Evolutionary conservation across 2,329 filamentous ascomycete genomes (phyloP).

Genomic region (Beauveria australis): DNA sequence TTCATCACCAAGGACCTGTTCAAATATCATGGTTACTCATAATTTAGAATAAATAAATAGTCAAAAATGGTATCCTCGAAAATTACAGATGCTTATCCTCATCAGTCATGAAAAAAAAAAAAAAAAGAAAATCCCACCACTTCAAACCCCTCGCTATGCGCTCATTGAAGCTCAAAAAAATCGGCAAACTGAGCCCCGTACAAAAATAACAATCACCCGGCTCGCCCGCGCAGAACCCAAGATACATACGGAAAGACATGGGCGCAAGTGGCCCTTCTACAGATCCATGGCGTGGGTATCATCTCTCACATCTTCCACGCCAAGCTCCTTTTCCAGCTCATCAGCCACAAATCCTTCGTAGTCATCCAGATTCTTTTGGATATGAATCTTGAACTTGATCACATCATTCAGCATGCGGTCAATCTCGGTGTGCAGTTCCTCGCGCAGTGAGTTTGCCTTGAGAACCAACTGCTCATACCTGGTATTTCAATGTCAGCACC

Average conservation of each 20-base stretch:
- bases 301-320: conserved; percentile 50
- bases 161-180: background rate
- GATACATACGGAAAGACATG: background rate
- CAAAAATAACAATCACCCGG: background rate
- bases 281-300: conserved; percentile 45
- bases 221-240: background rate
- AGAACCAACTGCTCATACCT: conserved; percentile 91
- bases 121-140: background rate
- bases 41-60: background rate
- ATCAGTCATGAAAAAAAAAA: conserved; percentile 1
- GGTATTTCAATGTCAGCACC: background rate
- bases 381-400: conserved; percentile 96
- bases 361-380: conserved; percentile 86
- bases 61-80: background rate
- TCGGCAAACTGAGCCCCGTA: background rate
- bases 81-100: conserved; percentile 4
- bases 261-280: conserved; percentile 16
- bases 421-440: conserved; percentile 95
- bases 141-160: background rate
- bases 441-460: conserved; percentile 72
- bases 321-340: conserved; percentile 79
- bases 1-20: no score
- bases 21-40: background rate
- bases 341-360: conserved; percentile 91
- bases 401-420: conserved; percentile 95